Evolutionary conservation across 495 filamentous ascomycete genomes (phyloP).

Genomic region (Podospora fimiseda): DNA sequence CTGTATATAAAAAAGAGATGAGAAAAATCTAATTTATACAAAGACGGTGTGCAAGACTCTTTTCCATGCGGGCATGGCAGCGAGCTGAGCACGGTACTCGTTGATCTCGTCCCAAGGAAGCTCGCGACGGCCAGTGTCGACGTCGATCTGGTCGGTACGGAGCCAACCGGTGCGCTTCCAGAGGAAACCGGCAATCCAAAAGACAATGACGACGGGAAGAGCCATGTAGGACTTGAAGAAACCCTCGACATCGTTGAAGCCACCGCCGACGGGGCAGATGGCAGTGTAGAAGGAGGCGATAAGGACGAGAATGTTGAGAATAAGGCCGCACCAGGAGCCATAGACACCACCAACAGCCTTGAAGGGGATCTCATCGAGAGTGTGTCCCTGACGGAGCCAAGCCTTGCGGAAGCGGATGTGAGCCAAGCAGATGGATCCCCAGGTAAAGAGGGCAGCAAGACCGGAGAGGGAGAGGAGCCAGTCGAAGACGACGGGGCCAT

Average conservation of each 20-base stretch:
- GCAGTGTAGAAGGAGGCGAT: constrained; percentile 55
- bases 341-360: constrained; percentile 57
- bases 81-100: constrained; percentile 34
- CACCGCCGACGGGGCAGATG: constrained; percentile 37
- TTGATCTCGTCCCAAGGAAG: constrained; percentile 52
- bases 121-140: constrained; percentile 56
- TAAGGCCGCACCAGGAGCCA: constrained; percentile 61
- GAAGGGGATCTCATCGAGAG: constrained; percentile 65
- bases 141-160: constrained; percentile 49
- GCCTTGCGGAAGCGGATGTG: constrained; percentile 60
- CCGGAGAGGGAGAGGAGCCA: constrained; percentile 68
- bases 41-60: constrained; percentile 38
- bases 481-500: constrained; percentile 46
- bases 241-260: constrained; percentile 43
- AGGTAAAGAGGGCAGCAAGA: constrained; percentile 64
- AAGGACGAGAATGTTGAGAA: constrained; percentile 54
- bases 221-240: constrained; percentile 84
- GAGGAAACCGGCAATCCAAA: constrained; percentile 57
- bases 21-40: too few species aligned
- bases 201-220: constrained; percentile 70
- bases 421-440: constrained; percentile 66
- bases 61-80: constrained; percentile 47
- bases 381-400: constrained; percentile 58
- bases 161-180: constrained; percentile 60
- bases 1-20: too few species aligned